Base-by-base conservation (phyloP, 2,329 filamentous ascomycete genomes). In the Hypoxylon sp. region DNA sequence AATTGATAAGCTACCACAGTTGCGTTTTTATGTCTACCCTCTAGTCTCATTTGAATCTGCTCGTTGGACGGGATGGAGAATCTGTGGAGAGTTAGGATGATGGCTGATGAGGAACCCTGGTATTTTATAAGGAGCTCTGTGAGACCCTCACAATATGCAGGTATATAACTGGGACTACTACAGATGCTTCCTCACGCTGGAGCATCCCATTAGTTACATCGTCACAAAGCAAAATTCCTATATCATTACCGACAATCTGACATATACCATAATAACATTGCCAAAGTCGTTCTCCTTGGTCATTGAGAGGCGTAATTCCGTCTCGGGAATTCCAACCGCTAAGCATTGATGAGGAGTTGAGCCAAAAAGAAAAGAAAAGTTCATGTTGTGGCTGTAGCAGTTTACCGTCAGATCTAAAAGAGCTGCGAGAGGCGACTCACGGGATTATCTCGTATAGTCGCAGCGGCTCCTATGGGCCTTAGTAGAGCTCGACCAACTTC, bases 401-500 rank as follows among this genome's bases (percentile, higher is more conserved):
- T 35, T 14, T 11, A 46, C 13, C 5, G 14, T 62, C 19, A 53
- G 29, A 37, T 1, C 24, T 24, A 14, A 19, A 52, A 48, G 44
- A 26, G 19, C 19, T 19, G 8, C 10, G n/a, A 24, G 17, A 48
- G 19, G 3, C 13, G 22, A 53, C 61, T 47, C 17, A 64, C 61
- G 13, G 54, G 54, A 42, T 53, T 29, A 26, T 39, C 19, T 6
- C 26, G 13, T 5, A 59, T 17, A 53, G 39, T 9, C 10, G 53
- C 19, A 5, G 22, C 53, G 14, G 47, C 61, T 19, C 54, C 61
- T 35, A 64, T 46, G 13, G 61, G 48, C 35, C 35, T 53, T 64
- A 26, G 13, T 64, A 14, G 61, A 59, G 54, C 47, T 59, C 19
- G 61, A 59, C 54, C 61, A 64, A 31, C 29, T 59, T n/a, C 47